Evolutionary conservation across 106 monocot species (phyloP).

Genomic region (Triglochin maritima): DNA sequence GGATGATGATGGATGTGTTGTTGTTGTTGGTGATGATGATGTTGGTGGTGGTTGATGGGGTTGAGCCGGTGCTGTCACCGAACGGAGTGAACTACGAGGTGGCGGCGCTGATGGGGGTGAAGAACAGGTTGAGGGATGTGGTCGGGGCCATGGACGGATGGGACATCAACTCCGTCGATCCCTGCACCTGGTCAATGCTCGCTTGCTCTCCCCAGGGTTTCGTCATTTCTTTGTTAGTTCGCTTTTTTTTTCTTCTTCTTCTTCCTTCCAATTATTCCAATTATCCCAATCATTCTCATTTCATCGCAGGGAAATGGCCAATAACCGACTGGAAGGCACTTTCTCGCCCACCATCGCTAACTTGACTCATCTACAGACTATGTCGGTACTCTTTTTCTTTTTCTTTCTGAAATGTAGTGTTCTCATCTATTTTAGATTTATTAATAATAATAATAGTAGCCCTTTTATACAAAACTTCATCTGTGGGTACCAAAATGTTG

Average conservation of each 20-base stretch:
- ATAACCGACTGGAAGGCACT: constrained; percentile 49
- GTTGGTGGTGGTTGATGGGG: no score
- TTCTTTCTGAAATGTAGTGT: not conserved
- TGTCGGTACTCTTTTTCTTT: constrained; percentile 35
- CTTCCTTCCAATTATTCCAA: not conserved
- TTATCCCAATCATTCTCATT: not conserved
- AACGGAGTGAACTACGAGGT: constrained; percentile 95
- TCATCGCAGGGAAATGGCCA: constrained; percentile 75
- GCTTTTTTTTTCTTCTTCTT: not conserved
- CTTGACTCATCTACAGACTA: constrained; percentile 74
- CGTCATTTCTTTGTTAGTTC: constrained; percentile 65
- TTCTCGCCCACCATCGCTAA: constrained; percentile 80
- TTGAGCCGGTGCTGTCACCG: constrained; percentile 72
- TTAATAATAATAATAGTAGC: no score
- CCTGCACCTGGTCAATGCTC: constrained; percentile 97
- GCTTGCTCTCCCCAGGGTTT: constrained; percentile 78
- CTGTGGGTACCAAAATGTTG: no score
- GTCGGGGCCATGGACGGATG: constrained; percentile 63
- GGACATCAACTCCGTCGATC: constrained; percentile 97
- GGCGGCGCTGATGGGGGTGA: constrained; percentile 86
- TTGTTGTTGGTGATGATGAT: no score
- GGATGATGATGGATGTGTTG: no score
- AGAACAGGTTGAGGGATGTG: constrained; percentile 70
- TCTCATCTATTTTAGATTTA: no score
- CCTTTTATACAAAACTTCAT: no score